These are phyloP conservation scores for Phytophthora pini DNA, from an alignment of 352 stramenopile species.

Conservation along the genomic window DNA sequence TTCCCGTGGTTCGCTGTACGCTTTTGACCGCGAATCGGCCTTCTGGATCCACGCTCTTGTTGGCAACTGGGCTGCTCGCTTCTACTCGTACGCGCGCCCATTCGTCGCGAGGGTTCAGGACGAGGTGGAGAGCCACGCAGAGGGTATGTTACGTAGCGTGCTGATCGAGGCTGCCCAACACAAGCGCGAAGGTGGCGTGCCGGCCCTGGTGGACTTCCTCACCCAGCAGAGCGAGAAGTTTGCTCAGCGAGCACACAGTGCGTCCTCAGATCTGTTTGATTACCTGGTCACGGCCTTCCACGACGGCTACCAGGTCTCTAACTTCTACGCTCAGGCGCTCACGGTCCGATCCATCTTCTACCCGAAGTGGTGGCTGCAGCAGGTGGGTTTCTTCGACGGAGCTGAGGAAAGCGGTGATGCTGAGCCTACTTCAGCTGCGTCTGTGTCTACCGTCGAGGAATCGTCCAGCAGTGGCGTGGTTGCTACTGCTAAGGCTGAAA, in stretches of 20 bases:
- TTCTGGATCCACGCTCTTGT: conserved; percentile 88
- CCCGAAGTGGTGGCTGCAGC: conserved; percentile 83
- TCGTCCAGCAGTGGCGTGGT: conserved; percentile 27
- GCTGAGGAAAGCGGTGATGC: conserved; percentile 21
- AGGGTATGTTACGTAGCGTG: conserved; percentile 45
- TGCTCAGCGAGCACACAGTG: conserved; percentile 55
- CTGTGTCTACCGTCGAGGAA: conserved; percentile 4
- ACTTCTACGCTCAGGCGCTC: conserved; percentile 52
- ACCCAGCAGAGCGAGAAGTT: conserved; percentile 59
- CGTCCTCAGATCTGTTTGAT: conserved; percentile 69
- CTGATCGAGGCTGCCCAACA: conserved; percentile 42
- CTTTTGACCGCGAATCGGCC: conserved; percentile 62
- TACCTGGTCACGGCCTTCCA: conserved; percentile 82
- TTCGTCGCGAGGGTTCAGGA: conserved; percentile 66
- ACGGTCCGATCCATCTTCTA: conserved; percentile 76
- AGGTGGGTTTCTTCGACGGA: conserved; percentile 75
- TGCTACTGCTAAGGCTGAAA: conserved; percentile 18
- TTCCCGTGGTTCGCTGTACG: conserved; percentile 65
- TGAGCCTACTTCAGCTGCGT: conserved; percentile 9
- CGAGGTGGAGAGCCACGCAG: conserved; percentile 58
- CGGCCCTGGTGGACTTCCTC: conserved; percentile 61
- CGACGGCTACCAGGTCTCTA: conserved; percentile 78
- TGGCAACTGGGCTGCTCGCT: conserved; percentile 83
- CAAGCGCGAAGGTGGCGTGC: conserved; percentile 48
- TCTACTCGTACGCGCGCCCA: conserved; percentile 75